Evolutionary conservation across 345 rosid genomes (phyloP).

Genomic region (Citrus inodora): DNA sequence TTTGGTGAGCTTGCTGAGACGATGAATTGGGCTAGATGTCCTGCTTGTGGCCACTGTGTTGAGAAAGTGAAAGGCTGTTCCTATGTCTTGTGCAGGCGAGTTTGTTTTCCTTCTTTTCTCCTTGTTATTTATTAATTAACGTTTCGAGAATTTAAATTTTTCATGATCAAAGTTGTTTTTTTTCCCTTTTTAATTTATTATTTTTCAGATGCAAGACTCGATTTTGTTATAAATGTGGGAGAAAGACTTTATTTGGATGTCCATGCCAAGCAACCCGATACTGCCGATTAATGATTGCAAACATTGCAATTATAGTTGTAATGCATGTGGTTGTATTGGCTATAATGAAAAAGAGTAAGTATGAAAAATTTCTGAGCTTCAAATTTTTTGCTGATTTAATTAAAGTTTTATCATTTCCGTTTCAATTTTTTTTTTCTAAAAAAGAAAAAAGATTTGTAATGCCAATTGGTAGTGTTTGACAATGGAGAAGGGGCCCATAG

Average conservation of each 20-base stretch:
- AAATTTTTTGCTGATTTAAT: no score
- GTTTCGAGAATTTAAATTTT: no score
- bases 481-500: no score
- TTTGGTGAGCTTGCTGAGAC: slow-evolving; percentile 21
- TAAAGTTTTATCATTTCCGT: no score
- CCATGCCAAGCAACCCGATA: not conserved
- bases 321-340: not conserved
- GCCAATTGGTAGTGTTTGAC: no score
- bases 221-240: not conserved
- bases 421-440: no score
- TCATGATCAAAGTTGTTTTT: not conserved
- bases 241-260: not conserved
- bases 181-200: not conserved
- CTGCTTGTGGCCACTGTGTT: slow-evolving; percentile 27
- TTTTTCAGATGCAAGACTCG: not conserved
- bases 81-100: not conserved
- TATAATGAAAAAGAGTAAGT: not conserved
- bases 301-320: not conserved
- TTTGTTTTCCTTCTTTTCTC: not conserved
- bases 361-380: not conserved
- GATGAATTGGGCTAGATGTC: slow-evolving; percentile 29
- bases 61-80: slow-evolving; percentile 26
- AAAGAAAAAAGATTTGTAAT: no score
- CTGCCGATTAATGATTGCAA: not conserved
- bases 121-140: not conserved